Conservation (phyloP, 2,329 filamentous ascomycete species). For the Hypoxylon rubiginosum region DNA sequence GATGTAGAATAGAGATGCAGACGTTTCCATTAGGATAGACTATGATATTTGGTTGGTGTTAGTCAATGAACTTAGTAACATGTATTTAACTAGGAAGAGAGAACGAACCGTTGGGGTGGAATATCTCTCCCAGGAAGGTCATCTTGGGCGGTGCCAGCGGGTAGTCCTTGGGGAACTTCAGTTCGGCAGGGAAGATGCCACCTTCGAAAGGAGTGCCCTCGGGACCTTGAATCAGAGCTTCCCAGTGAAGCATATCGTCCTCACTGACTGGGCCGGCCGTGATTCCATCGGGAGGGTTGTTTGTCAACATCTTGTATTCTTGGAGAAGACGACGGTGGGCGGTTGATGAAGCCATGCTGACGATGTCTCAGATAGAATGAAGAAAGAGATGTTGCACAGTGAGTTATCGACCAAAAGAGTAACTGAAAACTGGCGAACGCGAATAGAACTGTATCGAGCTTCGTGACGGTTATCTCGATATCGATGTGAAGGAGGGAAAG, state of each 20-base stretch:
- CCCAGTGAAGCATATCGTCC: conserved; percentile 96
- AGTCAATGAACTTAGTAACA: background rate
- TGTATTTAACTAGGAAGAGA: background rate
- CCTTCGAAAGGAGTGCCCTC: conserved; percentile 97
- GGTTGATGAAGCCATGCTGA: conserved; percentile 69
- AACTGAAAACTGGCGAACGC: background rate
- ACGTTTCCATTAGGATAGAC: conserved; percentile 93
- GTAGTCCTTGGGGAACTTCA: conserved; percentile 96
- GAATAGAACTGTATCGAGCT: background rate
- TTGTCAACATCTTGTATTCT: conserved; percentile 94
- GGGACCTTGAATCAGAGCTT: conserved; percentile 94
- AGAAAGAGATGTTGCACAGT: background rate
- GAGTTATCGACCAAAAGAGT: background rate
- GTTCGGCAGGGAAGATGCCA: conserved; percentile 93
- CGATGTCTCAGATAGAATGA: background rate
- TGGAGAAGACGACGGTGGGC: conserved; percentile 88
- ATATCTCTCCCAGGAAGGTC: conserved; percentile 94
- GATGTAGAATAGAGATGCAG: conserved; percentile 98
- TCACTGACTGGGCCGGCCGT: conserved; percentile 93
- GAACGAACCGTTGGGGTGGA: conserved; percentile 89
- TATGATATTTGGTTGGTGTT: conserved; percentile 53
- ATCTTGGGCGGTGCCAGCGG: conserved; percentile 96
- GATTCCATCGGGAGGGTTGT: conserved; percentile 97
- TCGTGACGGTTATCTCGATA: background rate
- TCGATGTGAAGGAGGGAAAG: background rate